Evolutionary conservation across 73 alveolate species (phyloP).

Genomic region (Paramecium biaurelia): DNA sequence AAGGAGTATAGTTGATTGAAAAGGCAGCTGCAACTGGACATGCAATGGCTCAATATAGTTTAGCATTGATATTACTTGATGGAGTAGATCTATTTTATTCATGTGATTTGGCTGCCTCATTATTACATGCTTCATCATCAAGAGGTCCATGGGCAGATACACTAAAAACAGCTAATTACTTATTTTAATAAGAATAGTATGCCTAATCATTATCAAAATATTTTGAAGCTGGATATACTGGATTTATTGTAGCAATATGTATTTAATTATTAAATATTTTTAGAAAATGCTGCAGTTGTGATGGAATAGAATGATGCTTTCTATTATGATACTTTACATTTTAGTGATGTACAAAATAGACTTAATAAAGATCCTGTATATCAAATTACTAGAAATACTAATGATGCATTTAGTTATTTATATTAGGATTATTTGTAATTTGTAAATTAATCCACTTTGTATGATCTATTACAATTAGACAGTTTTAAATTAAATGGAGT

Average conservation of each 20-base stretch:
- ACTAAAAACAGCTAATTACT: not conserved
- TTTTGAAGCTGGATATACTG: not conserved
- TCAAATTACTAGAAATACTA: not conserved
- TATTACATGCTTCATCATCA: not conserved
- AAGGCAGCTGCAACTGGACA: not conserved
- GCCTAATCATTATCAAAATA: not conserved
- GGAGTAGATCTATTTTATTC: conserved; percentile 41
- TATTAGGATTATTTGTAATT: not conserved
- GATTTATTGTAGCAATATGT: not conserved
- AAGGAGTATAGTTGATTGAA: not conserved
- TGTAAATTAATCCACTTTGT: not conserved
- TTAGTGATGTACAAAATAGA: not conserved
- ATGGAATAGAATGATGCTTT: not conserved
- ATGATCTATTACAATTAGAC: not conserved
- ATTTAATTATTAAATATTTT: not conserved
- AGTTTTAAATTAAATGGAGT: not conserved
- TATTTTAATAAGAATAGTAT: not conserved
- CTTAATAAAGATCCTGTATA: not conserved
- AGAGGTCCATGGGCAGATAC: conserved; percentile 47
- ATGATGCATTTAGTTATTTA: not conserved
- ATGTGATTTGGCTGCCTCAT: not conserved
- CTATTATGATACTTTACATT: not conserved
- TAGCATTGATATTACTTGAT: not conserved
- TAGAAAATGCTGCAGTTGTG: conserved; percentile 6
- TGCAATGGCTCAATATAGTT: conserved; percentile 22